phyloP scores from a whole-genome alignment of 306 rosid species.

The Alnus glutinosa region DNA sequence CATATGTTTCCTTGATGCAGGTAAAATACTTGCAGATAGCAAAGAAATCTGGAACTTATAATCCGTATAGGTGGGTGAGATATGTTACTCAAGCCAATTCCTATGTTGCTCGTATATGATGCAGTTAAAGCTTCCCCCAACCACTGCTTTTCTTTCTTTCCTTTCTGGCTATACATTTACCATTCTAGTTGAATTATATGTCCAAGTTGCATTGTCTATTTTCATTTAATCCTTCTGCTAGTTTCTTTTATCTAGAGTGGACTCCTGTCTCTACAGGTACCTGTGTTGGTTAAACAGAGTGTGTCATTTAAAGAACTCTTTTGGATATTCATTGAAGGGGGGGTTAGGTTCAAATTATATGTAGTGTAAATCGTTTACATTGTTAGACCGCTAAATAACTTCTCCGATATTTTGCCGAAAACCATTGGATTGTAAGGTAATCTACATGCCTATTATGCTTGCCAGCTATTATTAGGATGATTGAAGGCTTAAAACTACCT shows the following conservation, averaged over 20 bases:
- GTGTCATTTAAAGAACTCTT: background rate
- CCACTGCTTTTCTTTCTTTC: constrained; percentile 2
- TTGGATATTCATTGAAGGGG: background rate
- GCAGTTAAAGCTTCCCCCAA: constrained; percentile 7
- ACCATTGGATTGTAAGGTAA: no score
- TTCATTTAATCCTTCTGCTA: background rate
- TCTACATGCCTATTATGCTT: no score
- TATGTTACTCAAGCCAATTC: constrained; percentile 80
- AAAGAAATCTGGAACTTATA: constrained; percentile 61
- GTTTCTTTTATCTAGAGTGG: background rate
- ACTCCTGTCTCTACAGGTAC: background rate
- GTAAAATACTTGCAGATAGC: constrained; percentile 87
- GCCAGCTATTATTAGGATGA: no score
- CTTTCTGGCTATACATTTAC: constrained; percentile 20
- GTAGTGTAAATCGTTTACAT: background rate
- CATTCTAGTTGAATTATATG: constrained; percentile 26
- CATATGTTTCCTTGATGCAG: constrained; percentile 46
- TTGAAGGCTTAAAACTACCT: no score
- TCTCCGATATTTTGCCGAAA: no score
- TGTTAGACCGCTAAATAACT: background rate
- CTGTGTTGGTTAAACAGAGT: background rate
- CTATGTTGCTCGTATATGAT: constrained; percentile 76
- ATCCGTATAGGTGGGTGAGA: constrained; percentile 90
- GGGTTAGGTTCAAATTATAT: background rate
- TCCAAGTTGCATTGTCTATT: constrained; percentile 3